phyloP scores from a whole-genome alignment of 441 rosid species.

The Populus hybrid region DNA sequence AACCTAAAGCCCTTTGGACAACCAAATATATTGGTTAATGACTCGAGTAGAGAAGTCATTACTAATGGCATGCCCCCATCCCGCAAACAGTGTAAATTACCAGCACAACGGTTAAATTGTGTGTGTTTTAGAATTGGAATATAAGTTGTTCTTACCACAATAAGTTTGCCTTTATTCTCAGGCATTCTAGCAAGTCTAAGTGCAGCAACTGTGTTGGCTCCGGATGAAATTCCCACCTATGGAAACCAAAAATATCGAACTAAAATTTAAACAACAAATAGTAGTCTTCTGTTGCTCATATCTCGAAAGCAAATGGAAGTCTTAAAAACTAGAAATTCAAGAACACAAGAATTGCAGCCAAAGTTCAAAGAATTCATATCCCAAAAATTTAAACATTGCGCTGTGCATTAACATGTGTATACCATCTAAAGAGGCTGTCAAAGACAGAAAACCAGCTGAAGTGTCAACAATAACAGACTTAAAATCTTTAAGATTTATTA shows the following conservation, averaged over 20 bases:
- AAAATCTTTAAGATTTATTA: conserved; percentile 21
- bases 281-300: neutral
- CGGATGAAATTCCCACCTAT: conserved; percentile 93
- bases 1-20: neutral
- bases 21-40: neutral
- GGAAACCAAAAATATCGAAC: conserved; percentile 4
- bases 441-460: neutral
- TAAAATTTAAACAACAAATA: no score
- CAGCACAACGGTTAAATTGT: neutral
- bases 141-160: conserved; percentile 55
- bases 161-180: conserved; percentile 89
- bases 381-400: neutral
- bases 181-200: conserved; percentile 76
- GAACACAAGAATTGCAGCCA: neutral
- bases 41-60: neutral
- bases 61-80: neutral
- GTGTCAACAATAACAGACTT: neutral
- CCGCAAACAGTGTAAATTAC: neutral
- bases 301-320: neutral
- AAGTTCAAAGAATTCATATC: neutral
- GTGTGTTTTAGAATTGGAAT: neutral
- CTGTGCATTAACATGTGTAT: neutral
- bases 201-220: conserved; percentile 91
- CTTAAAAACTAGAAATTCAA: neutral
- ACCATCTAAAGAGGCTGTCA: neutral